Base-by-base conservation (phyloP, 2,329 filamentous ascomycete species). In the Fusarium albosuccineum region DNA sequence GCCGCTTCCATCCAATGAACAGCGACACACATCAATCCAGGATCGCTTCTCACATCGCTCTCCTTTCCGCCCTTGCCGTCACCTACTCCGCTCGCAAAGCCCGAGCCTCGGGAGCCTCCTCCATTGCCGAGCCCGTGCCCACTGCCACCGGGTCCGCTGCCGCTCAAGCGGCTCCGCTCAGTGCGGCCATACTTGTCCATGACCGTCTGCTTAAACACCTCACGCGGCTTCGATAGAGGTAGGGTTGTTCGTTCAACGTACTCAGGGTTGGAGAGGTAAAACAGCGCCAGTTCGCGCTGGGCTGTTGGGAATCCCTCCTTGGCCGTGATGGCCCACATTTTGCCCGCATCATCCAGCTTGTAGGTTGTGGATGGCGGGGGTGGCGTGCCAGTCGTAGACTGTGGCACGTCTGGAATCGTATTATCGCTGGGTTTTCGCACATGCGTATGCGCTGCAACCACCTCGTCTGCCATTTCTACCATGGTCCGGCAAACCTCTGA, bases 1-100 rank as follows among this genome's bases (percentile, higher is more conserved):
- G 92, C 94, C 68, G 92, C 85, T 81, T 95, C 93, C 94, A 98
- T 97, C 94, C 95, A 98, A 82, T 98, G 95, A 79, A 97, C 90
- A 9, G 95, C 95, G 59, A 97, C 88, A 73, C 94, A 97, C 92
- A 98, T 96, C 41, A 94, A 89, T 55, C 91, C 91, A 2, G 93
- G 92, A 76, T 97, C 93, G 62, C 90, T 94, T 69, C 93, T 78
- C 36, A 87, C 84, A 61, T 87, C 79, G 16, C 81, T 81, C 48
- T 83, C 80, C 53, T 78, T 79, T 46, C 77, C 77, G 37, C 71
- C 72, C 33, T 61, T 11, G 39, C 63, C 62, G 30, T 71, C 60
- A 22, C 73, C 68, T 46, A 68, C 70, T 54, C 67, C 53, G 34
- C 67, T 57, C 17, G 70, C 52, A 42, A 67, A 55, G 16, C 69